Conservation (phyloP, 257 asterid genomes). For the Solanum bukasovii region DNA sequence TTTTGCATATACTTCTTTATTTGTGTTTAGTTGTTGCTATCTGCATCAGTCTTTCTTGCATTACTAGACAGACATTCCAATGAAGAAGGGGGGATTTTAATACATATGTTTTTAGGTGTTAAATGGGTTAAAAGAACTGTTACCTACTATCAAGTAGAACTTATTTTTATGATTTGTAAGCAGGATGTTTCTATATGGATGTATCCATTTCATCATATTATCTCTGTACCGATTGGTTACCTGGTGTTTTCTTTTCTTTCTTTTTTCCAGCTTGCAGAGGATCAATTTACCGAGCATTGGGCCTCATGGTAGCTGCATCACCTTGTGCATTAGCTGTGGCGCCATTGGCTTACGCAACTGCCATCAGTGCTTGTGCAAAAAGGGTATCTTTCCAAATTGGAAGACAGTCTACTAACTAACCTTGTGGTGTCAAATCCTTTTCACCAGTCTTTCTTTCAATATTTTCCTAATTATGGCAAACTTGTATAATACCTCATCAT, state of each 20-base stretch:
- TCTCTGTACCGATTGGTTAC: not conserved
- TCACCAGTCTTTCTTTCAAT: not conserved
- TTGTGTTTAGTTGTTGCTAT: not conserved
- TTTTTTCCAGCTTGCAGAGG: conserved; percentile 81
- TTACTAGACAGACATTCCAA: not conserved
- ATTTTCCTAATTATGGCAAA: not conserved
- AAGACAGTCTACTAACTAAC: not conserved
- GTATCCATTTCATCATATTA: not conserved
- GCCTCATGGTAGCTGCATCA: conserved; percentile 99
- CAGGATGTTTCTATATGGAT: not conserved
- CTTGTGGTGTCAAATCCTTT: not conserved
- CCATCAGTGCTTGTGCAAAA: conserved; percentile 96
- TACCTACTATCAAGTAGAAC: not conserved
- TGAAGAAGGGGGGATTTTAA: not conserved
- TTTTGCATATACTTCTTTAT: not conserved
- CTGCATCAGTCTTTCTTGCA: not conserved
- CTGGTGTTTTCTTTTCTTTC: conserved; percentile 2
- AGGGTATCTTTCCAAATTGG: conserved; percentile 39
- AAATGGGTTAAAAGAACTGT: not conserved
- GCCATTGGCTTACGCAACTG: conserved; percentile 91
- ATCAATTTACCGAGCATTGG: conserved; percentile 90
- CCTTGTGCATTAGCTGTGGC: conserved; percentile 99
- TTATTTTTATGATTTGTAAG: not conserved
- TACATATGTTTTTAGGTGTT: not conserved
- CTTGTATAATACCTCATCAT: not conserved